Percentiles rank a stretch among this genome's conserved stretches.
Evolutionary conservation across 2,329 filamentous ascomycete genomes (phyloP).

Genomic region (Pseudogymnoascus sp.): DNA sequence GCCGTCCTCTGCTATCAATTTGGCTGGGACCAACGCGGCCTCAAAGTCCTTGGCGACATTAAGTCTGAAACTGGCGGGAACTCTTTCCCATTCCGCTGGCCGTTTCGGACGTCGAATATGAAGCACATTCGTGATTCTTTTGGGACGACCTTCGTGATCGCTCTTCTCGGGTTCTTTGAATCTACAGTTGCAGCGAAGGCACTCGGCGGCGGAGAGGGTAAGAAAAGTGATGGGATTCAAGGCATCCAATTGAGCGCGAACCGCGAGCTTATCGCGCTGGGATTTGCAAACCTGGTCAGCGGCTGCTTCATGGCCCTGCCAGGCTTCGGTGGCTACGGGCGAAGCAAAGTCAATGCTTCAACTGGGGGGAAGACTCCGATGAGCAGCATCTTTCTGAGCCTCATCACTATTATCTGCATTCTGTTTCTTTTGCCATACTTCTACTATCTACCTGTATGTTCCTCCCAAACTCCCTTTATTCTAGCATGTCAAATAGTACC

Average conservation of each 20-base stretch:
- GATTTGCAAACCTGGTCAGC: slow-evolving; percentile 82
- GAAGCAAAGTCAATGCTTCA: slow-evolving; percentile 89
- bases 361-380: slow-evolving; percentile 90
- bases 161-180: slow-evolving; percentile 95
- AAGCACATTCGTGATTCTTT: slow-evolving; percentile 76
- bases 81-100: slow-evolving; percentile 74
- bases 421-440: slow-evolving; percentile 82
- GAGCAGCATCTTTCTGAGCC: slow-evolving; percentile 78
- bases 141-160: slow-evolving; percentile 86
- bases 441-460: slow-evolving; percentile 83
- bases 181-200: slow-evolving; percentile 94
- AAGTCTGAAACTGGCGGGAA: slow-evolving; percentile 60
- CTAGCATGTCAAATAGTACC: slow-evolving; percentile 13
- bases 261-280: slow-evolving; percentile 84
- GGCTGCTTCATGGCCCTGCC: slow-evolving; percentile 88
- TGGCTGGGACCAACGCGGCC: slow-evolving; percentile 68
- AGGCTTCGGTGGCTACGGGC: slow-evolving; percentile 89
- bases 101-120: slow-evolving; percentile 69
- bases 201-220: slow-evolving; percentile 49
- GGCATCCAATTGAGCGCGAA: slow-evolving; percentile 83
- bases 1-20: slow-evolving; percentile 70
- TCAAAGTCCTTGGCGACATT: slow-evolving; percentile 76
- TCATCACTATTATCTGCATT: slow-evolving; percentile 74
- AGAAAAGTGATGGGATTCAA: slow-evolving; percentile 56
- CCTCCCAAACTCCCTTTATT: slow-evolving; percentile 7